A percentile compares a stretch with the other conserved stretches of the same genome.
These are phyloP conservation scores for Passiflora organensis DNA, from an alignment of 345 rosid genomes.

Conservation along the genomic window DNA sequence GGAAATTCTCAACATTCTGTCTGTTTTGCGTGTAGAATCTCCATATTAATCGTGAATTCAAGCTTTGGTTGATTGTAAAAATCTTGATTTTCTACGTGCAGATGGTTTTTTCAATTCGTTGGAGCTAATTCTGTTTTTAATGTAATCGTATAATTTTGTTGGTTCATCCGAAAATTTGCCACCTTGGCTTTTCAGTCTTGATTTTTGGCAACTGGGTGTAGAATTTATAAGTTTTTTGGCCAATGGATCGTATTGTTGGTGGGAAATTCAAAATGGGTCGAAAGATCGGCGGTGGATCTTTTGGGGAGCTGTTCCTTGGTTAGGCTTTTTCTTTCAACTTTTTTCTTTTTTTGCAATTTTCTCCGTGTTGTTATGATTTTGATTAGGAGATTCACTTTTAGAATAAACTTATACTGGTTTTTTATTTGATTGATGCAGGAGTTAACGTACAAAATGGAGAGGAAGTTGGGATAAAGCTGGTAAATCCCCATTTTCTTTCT, in stretches of 20 bases:
- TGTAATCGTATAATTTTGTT: not conserved
- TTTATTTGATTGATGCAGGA: slow-evolving; percentile 7
- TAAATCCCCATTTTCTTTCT: not conserved
- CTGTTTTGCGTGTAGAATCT: too few species aligned
- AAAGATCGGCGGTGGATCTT: slow-evolving; percentile 66
- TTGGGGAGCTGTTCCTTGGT: slow-evolving; percentile 63
- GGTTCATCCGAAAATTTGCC: not conserved
- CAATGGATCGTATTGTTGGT: slow-evolving; percentile 55
- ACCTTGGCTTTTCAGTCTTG: not conserved
- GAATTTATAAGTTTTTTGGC: slow-evolving; percentile 1
- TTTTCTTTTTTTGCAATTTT: not conserved
- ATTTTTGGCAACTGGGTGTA: slow-evolving; percentile 1
- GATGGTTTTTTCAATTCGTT: too few species aligned
- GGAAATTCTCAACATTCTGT: not conserved
- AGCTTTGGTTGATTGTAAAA: too few species aligned
- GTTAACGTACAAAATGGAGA: slow-evolving; percentile 24
- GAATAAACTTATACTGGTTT: not conserved
- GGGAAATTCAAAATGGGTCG: slow-evolving; percentile 57
- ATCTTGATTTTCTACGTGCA: too few species aligned
- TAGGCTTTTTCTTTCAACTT: slow-evolving; percentile 6
- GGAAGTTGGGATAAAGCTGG: slow-evolving; percentile 26
- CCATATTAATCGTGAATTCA: too few species aligned
- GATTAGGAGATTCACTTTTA: not conserved
- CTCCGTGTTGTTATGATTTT: not conserved
- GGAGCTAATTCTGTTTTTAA: too few species aligned